Conservation (phyloP, 345 rosid species). For the Passiflora organensis region DNA sequence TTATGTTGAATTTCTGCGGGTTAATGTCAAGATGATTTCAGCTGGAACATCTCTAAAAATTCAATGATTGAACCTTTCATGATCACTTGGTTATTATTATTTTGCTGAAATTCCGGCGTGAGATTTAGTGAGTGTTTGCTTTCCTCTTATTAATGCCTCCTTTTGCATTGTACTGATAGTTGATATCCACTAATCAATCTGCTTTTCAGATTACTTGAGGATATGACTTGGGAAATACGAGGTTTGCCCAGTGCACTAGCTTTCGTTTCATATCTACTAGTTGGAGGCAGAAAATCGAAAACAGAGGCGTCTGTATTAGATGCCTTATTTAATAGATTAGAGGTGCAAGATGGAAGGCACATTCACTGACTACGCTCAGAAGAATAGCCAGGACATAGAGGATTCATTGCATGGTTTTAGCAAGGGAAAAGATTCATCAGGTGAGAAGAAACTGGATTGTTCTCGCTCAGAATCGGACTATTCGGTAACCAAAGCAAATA, state of each 20-base stretch:
- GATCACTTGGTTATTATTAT: too few species aligned
- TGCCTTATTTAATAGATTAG: slow-evolving; percentile 3
- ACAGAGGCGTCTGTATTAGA: slow-evolving; percentile 17
- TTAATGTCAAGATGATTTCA: too few species aligned
- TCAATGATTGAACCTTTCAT: too few species aligned
- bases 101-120: too few species aligned
- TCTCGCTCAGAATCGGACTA: slow-evolving; percentile 23
- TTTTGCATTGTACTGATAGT: slow-evolving; percentile 3
- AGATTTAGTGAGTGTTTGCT: not conserved
- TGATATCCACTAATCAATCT: slow-evolving; percentile 18
- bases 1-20: too few species aligned
- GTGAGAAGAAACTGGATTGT: slow-evolving; percentile 14
- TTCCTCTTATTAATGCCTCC: slow-evolving; percentile 6
- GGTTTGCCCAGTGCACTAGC: not conserved
- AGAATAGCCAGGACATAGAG: slow-evolving; percentile 36
- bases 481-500: slow-evolving; percentile 37
- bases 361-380: slow-evolving; percentile 28
- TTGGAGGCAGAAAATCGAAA: slow-evolving; percentile 24
- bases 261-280: not conserved
- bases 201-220: slow-evolving; percentile 28
- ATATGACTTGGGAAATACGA: slow-evolving; percentile 10
- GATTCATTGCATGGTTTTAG: slow-evolving; percentile 29
- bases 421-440: slow-evolving; percentile 23
- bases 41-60: too few species aligned
- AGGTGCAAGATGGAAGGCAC: slow-evolving; percentile 46